Evolutionary conservation across 2,329 filamentous ascomycete genomes (phyloP), one percentile per base, ranked within the genome.

Genomic region (Dothiorella sarmentorum): DNA sequence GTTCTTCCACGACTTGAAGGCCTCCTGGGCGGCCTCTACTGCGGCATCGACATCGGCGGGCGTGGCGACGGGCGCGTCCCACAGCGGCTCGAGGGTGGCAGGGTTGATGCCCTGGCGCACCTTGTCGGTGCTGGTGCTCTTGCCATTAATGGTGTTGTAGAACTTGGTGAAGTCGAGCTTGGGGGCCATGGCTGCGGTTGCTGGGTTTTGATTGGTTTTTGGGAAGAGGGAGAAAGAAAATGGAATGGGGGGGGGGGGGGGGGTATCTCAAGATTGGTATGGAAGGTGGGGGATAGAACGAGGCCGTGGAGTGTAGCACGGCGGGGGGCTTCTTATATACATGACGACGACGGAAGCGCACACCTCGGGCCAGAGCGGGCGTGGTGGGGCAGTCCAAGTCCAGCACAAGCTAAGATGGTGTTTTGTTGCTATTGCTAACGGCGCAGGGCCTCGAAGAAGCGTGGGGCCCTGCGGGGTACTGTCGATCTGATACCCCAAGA

Each of bases 41-140:
- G 80, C 79, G 9, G 63, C 66, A 60, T 83, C 76, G 40, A 83
- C 71, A 59, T 83, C 80, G 24, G 31, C 67, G 15, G 68, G 67
- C 0, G 75, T 77, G 2, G 75, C 71, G 6, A 82, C 65, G 0
- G 80, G 80, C 0, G 82, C 80, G 22, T 76, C 73, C 1, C 75
- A 73, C 44, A 80, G 76, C 2, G 74, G 67, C 49, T 78, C 67
- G 5, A 72, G 68, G 2, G 75, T 82, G 7, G 80, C 75, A 0
- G 80, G 80, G 63, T 83, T 79, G 62, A 81, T 71, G 26, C 74
- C 71, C 61, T 77, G 73, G 18, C 76, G 73, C 11, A 76, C 80
- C 43, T 70, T 63, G 3, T 67, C 60, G 0, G 78, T 79, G 3
- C 71, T 64, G 11, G 70, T 68, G 44, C 76, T 64, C 63, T 78